Evolutionary conservation across 2,329 filamentous ascomycete genomes (phyloP), one percentile per base, ranked within the genome.

Genomic region (Sporothrix phasma): DNA sequence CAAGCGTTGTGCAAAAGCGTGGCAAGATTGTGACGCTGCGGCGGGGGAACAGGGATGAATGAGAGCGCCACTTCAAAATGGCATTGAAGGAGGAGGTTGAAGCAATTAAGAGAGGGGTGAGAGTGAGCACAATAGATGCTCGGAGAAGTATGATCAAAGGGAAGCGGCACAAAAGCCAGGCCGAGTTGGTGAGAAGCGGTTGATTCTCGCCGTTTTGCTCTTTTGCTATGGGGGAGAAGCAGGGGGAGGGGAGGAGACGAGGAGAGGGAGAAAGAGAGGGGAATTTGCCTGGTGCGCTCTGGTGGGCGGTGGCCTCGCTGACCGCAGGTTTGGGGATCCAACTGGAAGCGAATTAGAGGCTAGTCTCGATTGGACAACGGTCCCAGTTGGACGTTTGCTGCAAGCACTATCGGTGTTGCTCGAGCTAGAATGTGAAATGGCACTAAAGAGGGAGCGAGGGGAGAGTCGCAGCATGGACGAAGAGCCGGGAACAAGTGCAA

Each of bases 291-390:
- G 43, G 49, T 45, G 39, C 39, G 47, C 43, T 59, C 43, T 47
- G 51, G 53, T 17, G 41, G 43, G 53, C 45, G 53, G n/a, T 49
- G 62, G 43, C 26, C 43, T 63, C 61, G 61, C 58, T 63, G 51
- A 63, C 61, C 51, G 61, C 61, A 49, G 61, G 61, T 39, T 49
- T 63, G 53, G 51, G 61, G 51, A 19, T 29, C 41, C 41, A 34
- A 58, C 41, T 58, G 61, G 43, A 34, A 39, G 53, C 34, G 51
- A 47, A 51, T 58, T 41, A 61, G 62, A 5, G n/a, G 39, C 63
- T 64, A 64, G 34, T 22, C 63, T 29, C 1, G 8, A 54, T 61
- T 54, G n/a, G 63, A 56, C 17, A 64, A 60, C 34, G 54, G 11
- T 24, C 24, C 13, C 34, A 10, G 46, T 63, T 24, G 24, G 39